Evolutionary conservation across 345 rosid species (phyloP), one percentile per base, ranked within the genome.

Genomic region (Eucalyptus globulus): DNA sequence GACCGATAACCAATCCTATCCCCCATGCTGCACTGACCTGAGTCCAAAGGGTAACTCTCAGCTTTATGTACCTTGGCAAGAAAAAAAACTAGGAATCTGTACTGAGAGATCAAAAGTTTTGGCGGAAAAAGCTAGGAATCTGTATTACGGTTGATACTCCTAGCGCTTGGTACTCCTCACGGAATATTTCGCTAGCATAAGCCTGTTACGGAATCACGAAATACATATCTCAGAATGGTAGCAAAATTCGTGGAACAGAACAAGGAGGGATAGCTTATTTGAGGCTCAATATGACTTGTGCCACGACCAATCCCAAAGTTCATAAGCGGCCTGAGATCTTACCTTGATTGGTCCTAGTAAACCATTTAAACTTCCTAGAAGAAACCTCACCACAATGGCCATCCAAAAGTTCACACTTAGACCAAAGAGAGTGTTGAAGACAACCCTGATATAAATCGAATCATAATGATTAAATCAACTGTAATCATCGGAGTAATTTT

Each of bases 21-120:
- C 98, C 99, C 99, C 99, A 98, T 40, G 99, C 92, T 88, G 99
- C 96, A 89, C 99, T 96, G 40, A 98, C 93, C 99, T 98, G 95
- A 88, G 90, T 90, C 72, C 62, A 14, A 24, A 24, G 45, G 31
- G 24, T 14, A 49, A 26, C 22, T 58, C 34, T 56, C 24, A 80
- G 86, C 87, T 86, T n/a, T 50, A 50, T 29, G 15, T n/a, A 29
- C 60, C 6, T 54, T 11, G 16, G 27, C 40, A 29, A 37, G 7
- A n/a, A 86, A 53, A n/a, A n/a, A 72, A 37, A 37, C 45, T 37
- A 31, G 54, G 58, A 86, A 86, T 54, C 37, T 13, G 29, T 16
- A 86, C 34, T 43, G 56, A 88, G 83, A 49, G 86, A 24, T 11
- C 49, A 29, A 12, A 50, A 44, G 51, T 21, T 60, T 31, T 44